These are phyloP conservation scores for Ramaria sp. DNA, from an alignment of 768 basidiomycete species.

Conservation along the genomic window DNA sequence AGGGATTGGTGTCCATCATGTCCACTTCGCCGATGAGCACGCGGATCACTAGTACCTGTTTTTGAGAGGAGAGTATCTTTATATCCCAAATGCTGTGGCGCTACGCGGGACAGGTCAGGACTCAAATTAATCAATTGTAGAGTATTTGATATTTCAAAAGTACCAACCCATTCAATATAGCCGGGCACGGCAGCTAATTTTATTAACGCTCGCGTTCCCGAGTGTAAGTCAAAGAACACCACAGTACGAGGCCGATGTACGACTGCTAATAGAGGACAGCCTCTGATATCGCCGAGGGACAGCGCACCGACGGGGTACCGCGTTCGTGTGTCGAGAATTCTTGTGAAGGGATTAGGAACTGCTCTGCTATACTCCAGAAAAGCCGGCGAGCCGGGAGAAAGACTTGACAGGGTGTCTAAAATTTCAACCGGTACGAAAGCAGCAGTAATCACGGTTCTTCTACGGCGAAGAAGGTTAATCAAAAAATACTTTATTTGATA, in stretches of 20 bases:
- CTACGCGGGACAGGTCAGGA: background rate
- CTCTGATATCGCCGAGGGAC: slow-evolving; percentile 4
- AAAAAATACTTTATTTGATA: background rate
- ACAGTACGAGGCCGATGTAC: slow-evolving; percentile 6
- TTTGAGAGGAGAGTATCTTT: slow-evolving; percentile 4
- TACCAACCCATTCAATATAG: slow-evolving; percentile 1
- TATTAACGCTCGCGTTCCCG: background rate
- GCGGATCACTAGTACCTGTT: slow-evolving; percentile 7
- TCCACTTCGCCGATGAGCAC: background rate
- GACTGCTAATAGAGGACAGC: background rate
- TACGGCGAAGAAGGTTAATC: background rate
- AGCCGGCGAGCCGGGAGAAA: background rate
- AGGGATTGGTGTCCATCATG: background rate
- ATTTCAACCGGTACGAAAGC: background rate
- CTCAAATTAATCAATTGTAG: background rate
- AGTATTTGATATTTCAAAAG: background rate
- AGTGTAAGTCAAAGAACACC: background rate
- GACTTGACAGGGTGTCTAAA: background rate
- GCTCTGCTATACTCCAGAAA: background rate
- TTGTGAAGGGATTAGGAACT: slow-evolving; percentile 1
- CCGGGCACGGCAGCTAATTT: background rate
- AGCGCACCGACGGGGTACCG: slow-evolving; percentile 6
- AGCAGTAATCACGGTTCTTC: background rate
- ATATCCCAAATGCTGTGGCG: slow-evolving; percentile 9
- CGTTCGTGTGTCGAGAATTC: background rate